phyloP scores from a whole-genome alignment of 345 rosid species.

The Syzygium jambos region DNA sequence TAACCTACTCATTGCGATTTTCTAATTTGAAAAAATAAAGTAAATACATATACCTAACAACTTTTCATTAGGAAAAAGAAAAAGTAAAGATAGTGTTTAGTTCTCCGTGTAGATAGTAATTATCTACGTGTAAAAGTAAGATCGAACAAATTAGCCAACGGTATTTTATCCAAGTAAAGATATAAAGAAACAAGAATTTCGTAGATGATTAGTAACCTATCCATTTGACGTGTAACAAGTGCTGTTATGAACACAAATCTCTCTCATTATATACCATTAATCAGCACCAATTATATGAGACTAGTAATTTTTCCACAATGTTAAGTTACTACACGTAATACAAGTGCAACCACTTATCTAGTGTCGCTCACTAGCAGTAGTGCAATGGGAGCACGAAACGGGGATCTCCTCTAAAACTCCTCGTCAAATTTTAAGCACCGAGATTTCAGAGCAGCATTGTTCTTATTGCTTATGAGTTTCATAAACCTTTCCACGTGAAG shows the following conservation, averaged over 20 bases:
- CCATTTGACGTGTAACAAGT: not conserved
- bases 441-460: not conserved
- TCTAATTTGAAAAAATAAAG: not conserved
- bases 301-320: not conserved
- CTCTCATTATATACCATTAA: not conserved
- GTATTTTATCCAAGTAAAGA: not conserved
- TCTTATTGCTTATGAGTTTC: not conserved
- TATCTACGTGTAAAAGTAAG: not conserved
- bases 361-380: not conserved
- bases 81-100: not conserved
- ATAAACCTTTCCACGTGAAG: not conserved
- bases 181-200: not conserved
- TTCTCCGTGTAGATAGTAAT: rapidly evolving
- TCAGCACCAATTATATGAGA: not conserved
- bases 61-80: too few relatives aligned
- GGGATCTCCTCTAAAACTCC: not conserved
- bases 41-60: not conserved
- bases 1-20: not conserved
- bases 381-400: not conserved
- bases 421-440: not conserved
- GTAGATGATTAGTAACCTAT: not conserved
- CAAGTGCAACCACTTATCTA: not conserved
- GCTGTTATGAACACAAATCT: not conserved
- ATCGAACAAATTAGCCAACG: not conserved
- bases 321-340: not conserved